phyloP scores from a whole-genome alignment of 495 filamentous ascomycete genomes.

The Aspergillus ellipticus region DNA sequence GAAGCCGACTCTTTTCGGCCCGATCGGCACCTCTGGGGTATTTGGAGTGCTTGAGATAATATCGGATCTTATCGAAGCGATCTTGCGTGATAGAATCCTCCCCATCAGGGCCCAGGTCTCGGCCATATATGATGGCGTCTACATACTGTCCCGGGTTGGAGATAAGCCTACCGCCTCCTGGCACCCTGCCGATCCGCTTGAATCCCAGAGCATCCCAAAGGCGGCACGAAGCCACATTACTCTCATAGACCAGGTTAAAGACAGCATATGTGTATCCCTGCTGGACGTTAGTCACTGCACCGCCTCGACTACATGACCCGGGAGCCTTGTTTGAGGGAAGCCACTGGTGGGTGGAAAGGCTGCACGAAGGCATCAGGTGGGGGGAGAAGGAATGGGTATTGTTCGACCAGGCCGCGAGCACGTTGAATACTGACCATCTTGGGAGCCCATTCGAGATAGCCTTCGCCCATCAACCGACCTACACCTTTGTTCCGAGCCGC shows the following conservation, averaged over 20 bases:
- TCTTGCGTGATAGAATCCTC: conserved; percentile 93
- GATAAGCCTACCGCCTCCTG: conserved; percentile 79
- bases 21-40: conserved; percentile 93
- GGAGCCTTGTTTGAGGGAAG: background rate
- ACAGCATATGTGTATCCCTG: conserved; percentile 92
- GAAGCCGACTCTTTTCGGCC: conserved; percentile 89
- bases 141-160: conserved; percentile 76
- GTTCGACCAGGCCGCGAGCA: background rate
- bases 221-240: conserved; percentile 87
- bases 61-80: conserved; percentile 97
- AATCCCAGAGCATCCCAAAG: conserved; percentile 99
- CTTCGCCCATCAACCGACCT: conserved; percentile 89
- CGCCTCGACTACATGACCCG: background rate
- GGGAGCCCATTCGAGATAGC: conserved; percentile 91
- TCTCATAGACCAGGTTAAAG: conserved; percentile 98
- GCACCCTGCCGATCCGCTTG: conserved; percentile 90
- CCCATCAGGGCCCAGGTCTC: conserved; percentile 71
- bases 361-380: background rate
- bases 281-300: conserved; percentile 4
- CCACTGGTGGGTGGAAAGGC: background rate
- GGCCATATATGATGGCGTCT: conserved; percentile 95
- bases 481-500: conserved; percentile 86
- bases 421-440: conserved; percentile 57
- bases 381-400: too few species aligned
- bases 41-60: conserved; percentile 91